A percentile compares a stretch with the other conserved stretches of the same genome.
Evolutionary conservation across 768 basidiomycete genomes (phyloP).

Genomic region (Leccinum subgranulosum): DNA sequence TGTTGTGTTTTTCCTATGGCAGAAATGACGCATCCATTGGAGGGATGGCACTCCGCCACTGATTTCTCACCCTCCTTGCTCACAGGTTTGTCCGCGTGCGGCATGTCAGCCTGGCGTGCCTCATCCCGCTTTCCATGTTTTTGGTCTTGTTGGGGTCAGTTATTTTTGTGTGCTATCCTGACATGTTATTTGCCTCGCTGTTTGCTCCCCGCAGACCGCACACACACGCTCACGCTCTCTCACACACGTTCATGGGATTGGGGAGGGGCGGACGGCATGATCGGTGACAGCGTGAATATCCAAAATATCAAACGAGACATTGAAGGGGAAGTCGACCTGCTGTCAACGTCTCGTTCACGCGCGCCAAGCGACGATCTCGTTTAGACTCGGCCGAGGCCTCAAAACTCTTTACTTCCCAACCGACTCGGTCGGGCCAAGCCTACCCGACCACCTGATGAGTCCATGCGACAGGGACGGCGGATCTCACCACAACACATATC

Average conservation of each 20-base stretch:
- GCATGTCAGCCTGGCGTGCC: not conserved
- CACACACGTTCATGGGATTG: conserved; percentile 12
- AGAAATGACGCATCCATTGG: conserved; percentile 26
- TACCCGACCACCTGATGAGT: not conserved
- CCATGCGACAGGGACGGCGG: conserved; percentile 19
- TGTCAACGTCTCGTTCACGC: not conserved
- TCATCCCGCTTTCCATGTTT: not conserved
- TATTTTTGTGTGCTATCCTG: not conserved
- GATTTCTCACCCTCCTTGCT: conserved; percentile 15
- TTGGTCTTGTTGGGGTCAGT: not conserved
- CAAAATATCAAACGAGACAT: not conserved
- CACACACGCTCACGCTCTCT: not conserved
- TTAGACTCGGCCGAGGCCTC: not conserved
- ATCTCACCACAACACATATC: conserved; percentile 7
- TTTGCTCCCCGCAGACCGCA: conserved; percentile 5
- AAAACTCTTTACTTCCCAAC: not conserved
- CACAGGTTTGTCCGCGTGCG: not conserved
- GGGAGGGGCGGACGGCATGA: not conserved
- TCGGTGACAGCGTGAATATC: not conserved
- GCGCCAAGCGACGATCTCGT: not conserved
- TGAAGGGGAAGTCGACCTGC: not conserved
- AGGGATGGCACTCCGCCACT: conserved; percentile 11
- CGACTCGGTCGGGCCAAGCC: conserved; percentile 2
- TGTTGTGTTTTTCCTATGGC: conserved; percentile 24
- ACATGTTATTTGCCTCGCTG: not conserved